These are phyloP conservation scores for Mycena galopus DNA, from an alignment of 768 basidiomycete species.

Conservation along the genomic window DNA sequence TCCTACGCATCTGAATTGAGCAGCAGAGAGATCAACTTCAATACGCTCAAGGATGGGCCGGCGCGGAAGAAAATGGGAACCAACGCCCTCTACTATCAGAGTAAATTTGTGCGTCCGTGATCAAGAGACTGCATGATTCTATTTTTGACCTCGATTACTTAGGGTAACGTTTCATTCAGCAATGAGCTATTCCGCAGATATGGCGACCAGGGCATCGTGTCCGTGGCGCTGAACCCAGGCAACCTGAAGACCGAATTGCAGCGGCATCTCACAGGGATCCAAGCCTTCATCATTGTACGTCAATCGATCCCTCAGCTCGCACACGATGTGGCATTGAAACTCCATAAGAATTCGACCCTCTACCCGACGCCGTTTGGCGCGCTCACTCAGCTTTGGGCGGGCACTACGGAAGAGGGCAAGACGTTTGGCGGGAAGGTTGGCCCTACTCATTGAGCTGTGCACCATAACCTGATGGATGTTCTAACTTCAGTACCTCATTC, in stretches of 20 bases:
- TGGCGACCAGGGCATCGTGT: slow-evolving; percentile 55
- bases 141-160: background rate
- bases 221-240: slow-evolving; percentile 59
- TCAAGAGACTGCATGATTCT: background rate
- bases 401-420: slow-evolving; percentile 56
- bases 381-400: slow-evolving; percentile 64
- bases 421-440: slow-evolving; percentile 60
- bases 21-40: slow-evolving; percentile 29
- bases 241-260: slow-evolving; percentile 25
- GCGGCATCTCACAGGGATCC: slow-evolving; percentile 8
- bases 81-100: slow-evolving; percentile 33
- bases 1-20: slow-evolving; percentile 35
- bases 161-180: slow-evolving; percentile 45
- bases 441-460: too few relatives aligned
- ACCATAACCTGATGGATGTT: too few relatives aligned
- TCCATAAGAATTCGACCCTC: slow-evolving; percentile 37
- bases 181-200: slow-evolving; percentile 59
- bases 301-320: background rate
- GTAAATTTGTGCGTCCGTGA: slow-evolving; percentile 35
- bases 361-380: slow-evolving; percentile 56
- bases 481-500: slow-evolving; percentile 57
- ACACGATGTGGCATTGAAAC: background rate
- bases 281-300: slow-evolving; percentile 9
- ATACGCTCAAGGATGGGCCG: slow-evolving; percentile 40
- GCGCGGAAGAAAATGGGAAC: slow-evolving; percentile 31